Conservation (phyloP, 176 grass and related monocot genomes). For the Oryza brachyantha region DNA sequence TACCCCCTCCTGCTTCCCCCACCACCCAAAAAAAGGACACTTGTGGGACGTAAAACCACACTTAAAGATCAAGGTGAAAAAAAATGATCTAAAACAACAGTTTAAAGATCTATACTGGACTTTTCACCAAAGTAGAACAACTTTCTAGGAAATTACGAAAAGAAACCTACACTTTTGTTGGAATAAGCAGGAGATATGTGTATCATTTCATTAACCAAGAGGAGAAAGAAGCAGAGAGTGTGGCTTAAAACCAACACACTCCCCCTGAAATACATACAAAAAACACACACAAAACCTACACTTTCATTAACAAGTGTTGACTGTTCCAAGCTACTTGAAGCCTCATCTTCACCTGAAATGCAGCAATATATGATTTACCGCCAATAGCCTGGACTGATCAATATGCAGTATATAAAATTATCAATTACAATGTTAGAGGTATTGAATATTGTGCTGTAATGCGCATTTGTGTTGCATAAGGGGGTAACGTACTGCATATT, state of each 20-base stretch:
- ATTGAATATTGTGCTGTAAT: neutral
- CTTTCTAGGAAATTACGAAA: neutral
- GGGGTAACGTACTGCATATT: neutral
- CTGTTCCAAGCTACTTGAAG: conserved; percentile 64
- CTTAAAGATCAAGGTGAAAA: neutral
- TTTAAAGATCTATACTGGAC: neutral
- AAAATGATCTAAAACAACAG: neutral
- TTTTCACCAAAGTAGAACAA: neutral
- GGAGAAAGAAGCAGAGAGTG: no score
- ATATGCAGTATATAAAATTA: neutral
- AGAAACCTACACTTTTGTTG: conserved; percentile 60
- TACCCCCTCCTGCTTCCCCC: no score
- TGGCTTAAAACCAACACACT: no score
- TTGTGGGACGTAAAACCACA: neutral
- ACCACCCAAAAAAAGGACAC: neutral
- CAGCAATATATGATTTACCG: conserved; percentile 14
- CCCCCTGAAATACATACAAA: no score
- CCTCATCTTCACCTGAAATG: conserved; percentile 73
- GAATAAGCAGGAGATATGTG: no score
- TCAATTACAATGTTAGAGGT: conserved; percentile 10
- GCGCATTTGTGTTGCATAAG: neutral
- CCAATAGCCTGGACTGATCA: neutral
- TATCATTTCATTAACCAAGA: no score
- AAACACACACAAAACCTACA: no score
- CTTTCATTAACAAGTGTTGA: conserved; percentile 58